These are phyloP conservation scores for Cryptococcus jaspeensis DNA, from an alignment of 1,284 basidiomycete species.

Conservation along the genomic window DNA sequence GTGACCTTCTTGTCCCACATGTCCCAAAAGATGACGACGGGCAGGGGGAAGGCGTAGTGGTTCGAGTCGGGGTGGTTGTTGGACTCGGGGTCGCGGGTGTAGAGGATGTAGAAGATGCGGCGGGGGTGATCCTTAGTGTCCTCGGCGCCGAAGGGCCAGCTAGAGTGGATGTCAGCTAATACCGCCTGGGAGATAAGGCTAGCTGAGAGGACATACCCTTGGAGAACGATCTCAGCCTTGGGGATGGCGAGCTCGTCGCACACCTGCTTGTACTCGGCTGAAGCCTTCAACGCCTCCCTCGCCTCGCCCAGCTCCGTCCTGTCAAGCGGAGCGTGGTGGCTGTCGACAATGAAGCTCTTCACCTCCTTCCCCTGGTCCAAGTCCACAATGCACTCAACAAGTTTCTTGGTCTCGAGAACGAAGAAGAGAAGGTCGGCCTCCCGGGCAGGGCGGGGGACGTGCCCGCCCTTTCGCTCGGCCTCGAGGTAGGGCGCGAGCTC, in stretches of 20 bases:
- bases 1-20: constrained; percentile 15
- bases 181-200: constrained; percentile 1
- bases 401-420: not conserved
- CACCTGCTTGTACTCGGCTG: constrained; percentile 28
- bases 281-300: not conserved
- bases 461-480: constrained; percentile 1
- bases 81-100: constrained; percentile 45
- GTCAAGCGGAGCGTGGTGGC: too few relatives aligned
- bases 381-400: too few relatives aligned
- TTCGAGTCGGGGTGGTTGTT: constrained; percentile 41
- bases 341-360: not conserved
- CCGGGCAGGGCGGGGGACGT: not conserved
- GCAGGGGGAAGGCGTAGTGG: constrained; percentile 40
- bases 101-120: constrained; percentile 42
- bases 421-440: not conserved
- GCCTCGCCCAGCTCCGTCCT: not conserved
- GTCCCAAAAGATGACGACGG: constrained; percentile 13
- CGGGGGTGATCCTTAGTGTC: constrained; percentile 5
- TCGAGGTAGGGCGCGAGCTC: constrained; percentile 29
- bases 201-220: constrained; percentile 24
- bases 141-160: not conserved
- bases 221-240: constrained; percentile 28
- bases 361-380: not conserved
- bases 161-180: constrained; percentile 3
- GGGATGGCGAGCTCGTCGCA: constrained; percentile 30